Base-by-base conservation (phyloP, 345 rosid genomes). In the Syzygium aqueum region DNA sequence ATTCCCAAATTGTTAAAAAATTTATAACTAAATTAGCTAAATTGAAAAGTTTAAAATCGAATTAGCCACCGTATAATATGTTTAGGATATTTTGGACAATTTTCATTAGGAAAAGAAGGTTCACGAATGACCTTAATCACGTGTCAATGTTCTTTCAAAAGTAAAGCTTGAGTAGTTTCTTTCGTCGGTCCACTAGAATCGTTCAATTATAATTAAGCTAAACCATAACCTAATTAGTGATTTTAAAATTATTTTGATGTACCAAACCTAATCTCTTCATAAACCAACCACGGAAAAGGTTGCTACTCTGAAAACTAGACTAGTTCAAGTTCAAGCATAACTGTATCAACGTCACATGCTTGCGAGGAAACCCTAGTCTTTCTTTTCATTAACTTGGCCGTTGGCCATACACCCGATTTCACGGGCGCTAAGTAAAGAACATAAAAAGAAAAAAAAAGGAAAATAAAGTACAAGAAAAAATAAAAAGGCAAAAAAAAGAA, bases 1-100 rank as follows among this genome's bases (percentile, higher is more conserved):
- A 0, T 19, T 33, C 4, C 1, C 0, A 67, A 8, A 67, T 33
- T 1, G 0, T 67, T 2, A 67, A 33, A 67, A 67, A 1, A 0
- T 1, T 67, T 17, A 3, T 0, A 0, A 33, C 2, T 0, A 33
- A 30, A 17, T 30, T 30, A 0, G 2, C 1, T 2, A 67, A 67
- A 23, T 4, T 22, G 9, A 56, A 56, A 53, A 17, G 8, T 22
- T 54, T 30, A 28, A 0, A 65, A 59, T 2, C 11, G 6, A 27
- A 59, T 59, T 12, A 27, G 2, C 5, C 11, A 2, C 3, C 11
- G 9, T 30, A 15, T 1, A 2, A 8, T 16, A 65, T 65, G 10
- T 16, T 65, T 30, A 30, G 4, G 1, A 67, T 33, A 16, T 33
- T 7, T 17, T 67, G 13, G 3, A 33, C 0, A 67, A 67, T 33